Evolutionary conservation across 345 rosid species (phyloP).

Genomic region (Anastatica hierochuntica): DNA sequence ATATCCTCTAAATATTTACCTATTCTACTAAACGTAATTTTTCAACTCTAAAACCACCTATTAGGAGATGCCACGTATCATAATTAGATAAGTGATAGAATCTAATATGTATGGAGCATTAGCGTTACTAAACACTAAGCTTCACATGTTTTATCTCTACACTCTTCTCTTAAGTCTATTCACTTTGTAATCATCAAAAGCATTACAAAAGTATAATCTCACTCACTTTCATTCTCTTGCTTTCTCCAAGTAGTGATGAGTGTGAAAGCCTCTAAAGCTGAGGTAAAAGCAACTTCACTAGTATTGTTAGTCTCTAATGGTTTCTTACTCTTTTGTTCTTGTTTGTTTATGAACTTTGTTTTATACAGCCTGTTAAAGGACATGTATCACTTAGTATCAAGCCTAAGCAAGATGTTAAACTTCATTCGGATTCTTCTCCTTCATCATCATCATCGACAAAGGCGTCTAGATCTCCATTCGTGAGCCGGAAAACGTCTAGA

Average conservation of each 20-base stretch:
- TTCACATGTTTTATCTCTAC: constrained; percentile 15
- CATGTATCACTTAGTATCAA: constrained; percentile 5
- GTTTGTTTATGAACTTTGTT: not conserved
- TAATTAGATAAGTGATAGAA: not conserved
- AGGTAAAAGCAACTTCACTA: constrained; percentile 2
- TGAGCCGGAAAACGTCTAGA: too few species aligned
- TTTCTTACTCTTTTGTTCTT: too few species aligned
- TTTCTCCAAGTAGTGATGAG: constrained; percentile 12
- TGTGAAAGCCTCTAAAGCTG: constrained; percentile 1
- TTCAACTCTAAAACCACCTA: not conserved
- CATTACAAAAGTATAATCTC: not conserved
- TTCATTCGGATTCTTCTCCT: not conserved
- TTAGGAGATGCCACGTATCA: not conserved
- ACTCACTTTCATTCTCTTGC: constrained; percentile 9
- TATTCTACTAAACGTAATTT: too few species aligned
- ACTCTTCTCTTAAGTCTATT: too few species aligned
- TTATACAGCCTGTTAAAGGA: constrained; percentile 27
- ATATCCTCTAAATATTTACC: too few species aligned
- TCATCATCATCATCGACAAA: constrained; percentile 19
- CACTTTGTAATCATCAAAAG: constrained; percentile 5
- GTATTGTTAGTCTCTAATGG: too few species aligned
- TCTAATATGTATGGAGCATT: not conserved
- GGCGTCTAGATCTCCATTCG: constrained; percentile 5
- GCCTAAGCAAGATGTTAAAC: constrained; percentile 22
- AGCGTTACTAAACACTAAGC: constrained; percentile 11